phyloP scores from a whole-genome alignment of 169 alveolate species.

The Eimeria necatrix region DNA sequence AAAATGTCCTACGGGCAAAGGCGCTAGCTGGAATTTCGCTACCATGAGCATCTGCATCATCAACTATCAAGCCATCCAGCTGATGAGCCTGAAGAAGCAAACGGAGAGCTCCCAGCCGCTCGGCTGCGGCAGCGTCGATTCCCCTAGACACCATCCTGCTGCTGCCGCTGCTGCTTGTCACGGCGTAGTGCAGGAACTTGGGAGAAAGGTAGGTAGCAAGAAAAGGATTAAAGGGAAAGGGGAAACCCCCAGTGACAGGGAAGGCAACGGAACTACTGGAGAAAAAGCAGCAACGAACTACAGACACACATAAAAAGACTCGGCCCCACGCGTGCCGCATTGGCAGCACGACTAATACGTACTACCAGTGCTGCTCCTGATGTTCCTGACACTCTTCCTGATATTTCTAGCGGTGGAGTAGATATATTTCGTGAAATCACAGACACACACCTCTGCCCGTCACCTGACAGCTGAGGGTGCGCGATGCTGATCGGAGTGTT shows the following conservation, averaged over 20 bases:
- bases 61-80: constrained; percentile 83
- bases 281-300: not conserved
- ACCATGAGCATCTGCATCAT: constrained; percentile 86
- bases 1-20: constrained; percentile 83
- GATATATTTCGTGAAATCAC: too few species aligned
- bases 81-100: constrained; percentile 77
- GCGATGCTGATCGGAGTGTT: not conserved
- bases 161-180: not conserved
- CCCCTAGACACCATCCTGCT: constrained; percentile 21
- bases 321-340: constrained; percentile 66
- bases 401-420: not conserved
- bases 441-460: not conserved
- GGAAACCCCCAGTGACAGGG: constrained; percentile 14
- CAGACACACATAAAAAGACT: not conserved
- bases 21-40: constrained; percentile 84
- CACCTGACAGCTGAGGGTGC: not conserved
- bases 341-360: not conserved
- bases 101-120: constrained; percentile 75
- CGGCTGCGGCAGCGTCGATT: not conserved
- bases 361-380: not conserved
- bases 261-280: constrained; percentile 6
- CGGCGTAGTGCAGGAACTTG: constrained; percentile 12
- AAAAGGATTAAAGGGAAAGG: constrained; percentile 44
- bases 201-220: constrained; percentile 53
- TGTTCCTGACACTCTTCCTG: not conserved